phyloP scores from a whole-genome alignment of 768 basidiomycete species.

The Cyathus striatus region DNA sequence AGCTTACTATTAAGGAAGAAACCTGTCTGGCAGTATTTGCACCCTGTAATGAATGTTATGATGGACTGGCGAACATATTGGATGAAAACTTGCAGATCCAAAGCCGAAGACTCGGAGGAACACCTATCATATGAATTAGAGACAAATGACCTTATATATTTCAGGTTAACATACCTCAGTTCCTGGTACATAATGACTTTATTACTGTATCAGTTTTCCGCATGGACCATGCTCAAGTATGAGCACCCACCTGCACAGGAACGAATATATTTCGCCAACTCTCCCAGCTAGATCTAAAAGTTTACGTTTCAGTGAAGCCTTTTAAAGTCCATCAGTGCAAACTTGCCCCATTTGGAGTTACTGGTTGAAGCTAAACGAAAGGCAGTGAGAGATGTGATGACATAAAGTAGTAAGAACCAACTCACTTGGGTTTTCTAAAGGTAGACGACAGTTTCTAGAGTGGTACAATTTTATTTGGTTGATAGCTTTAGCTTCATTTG shows the following conservation, averaged over 20 bases:
- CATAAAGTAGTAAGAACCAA: not conserved
- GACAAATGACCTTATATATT: slow-evolving; percentile 1
- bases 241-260: slow-evolving; percentile 65
- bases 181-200: slow-evolving; percentile 64
- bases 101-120: slow-evolving; percentile 77
- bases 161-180: slow-evolving; percentile 54
- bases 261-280: slow-evolving; percentile 73
- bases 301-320: slow-evolving; percentile 4
- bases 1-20: slow-evolving; percentile 60
- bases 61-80: not conserved
- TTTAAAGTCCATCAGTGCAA: slow-evolving; percentile 2
- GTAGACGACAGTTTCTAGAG: slow-evolving; percentile 54
- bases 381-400: not conserved
- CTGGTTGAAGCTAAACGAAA: slow-evolving; percentile 55
- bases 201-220: not conserved
- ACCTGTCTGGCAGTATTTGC: slow-evolving; percentile 77
- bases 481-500: slow-evolving; percentile 27
- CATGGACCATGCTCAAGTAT: not conserved
- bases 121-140: slow-evolving; percentile 36
- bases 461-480: slow-evolving; percentile 65
- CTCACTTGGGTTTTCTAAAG: slow-evolving; percentile 35
- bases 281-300: slow-evolving; percentile 48
- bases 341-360: slow-evolving; percentile 50
- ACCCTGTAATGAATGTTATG: slow-evolving; percentile 38
- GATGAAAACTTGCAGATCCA: slow-evolving; percentile 33